phyloP scores from a whole-genome alignment of 2,329 filamentous ascomycete species.

The Alternaria viburni region DNA sequence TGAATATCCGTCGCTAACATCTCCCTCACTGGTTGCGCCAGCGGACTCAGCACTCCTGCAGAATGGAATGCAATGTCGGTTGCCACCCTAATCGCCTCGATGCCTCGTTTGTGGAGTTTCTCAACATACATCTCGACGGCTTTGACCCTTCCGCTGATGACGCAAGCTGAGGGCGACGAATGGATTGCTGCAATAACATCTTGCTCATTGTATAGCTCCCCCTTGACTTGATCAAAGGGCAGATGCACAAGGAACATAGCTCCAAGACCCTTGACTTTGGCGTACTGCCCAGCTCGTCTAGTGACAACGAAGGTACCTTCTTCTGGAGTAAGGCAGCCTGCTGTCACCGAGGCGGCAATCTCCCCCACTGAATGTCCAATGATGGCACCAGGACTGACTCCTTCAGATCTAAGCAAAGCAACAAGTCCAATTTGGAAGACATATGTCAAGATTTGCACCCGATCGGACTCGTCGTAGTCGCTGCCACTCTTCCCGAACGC shows the following conservation, averaged over 20 bases:
- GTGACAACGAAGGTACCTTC: conserved; percentile 39
- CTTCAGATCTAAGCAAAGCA: conserved; percentile 23
- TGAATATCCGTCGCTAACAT: background rate
- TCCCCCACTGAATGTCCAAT: conserved; percentile 40
- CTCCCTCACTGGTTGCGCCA: background rate
- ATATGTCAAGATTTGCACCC: conserved; percentile 44
- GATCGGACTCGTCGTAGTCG: conserved; percentile 19
- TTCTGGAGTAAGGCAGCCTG: conserved; percentile 36
- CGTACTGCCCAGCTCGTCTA: background rate
- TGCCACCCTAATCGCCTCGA: background rate
- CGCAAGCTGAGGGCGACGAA: conserved; percentile 45
- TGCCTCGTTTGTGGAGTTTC: background rate
- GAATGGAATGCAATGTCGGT: background rate
- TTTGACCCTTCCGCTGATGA: conserved; percentile 41
- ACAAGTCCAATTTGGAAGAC: conserved; percentile 38
- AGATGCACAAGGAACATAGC: background rate
- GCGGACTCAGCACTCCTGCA: background rate
- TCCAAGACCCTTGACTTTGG: background rate
- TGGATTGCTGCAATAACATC: conserved; percentile 44
- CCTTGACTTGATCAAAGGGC: background rate
- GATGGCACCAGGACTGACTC: conserved; percentile 12
- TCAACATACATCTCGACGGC: conserved; percentile 31
- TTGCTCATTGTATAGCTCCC: background rate
- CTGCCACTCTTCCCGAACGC: conserved; percentile 15
- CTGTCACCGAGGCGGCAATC: conserved; percentile 37